Conservation (phyloP, 2,329 filamentous ascomycete genomes). For the Aspergillus spinulosporus region DNA sequence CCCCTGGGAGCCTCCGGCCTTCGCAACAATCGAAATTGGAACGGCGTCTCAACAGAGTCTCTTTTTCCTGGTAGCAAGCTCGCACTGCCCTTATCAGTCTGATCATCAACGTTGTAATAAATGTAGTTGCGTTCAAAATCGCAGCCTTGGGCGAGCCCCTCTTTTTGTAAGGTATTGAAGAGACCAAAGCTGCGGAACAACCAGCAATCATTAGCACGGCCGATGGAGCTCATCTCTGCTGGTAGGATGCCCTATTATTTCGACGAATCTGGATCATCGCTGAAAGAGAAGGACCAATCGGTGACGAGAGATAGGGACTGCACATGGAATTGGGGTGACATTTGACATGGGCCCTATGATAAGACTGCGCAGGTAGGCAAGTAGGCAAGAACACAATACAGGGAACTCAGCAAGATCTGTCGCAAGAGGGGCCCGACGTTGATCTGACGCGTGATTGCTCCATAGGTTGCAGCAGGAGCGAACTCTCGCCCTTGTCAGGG, state of each 20-base stretch:
- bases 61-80: neutral
- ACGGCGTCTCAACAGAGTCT: neutral
- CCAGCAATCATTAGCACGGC: neutral
- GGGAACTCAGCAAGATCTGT: neutral
- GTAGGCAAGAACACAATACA: neutral
- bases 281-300: slow-evolving; percentile 1
- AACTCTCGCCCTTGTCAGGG: neutral
- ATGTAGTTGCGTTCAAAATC: neutral
- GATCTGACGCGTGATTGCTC: neutral
- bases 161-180: neutral
- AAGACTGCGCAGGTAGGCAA: neutral
- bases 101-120: neutral
- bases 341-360: neutral
- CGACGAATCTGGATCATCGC: neutral
- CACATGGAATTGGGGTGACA: neutral
- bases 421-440: neutral
- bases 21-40: neutral
- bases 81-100: slow-evolving; percentile 1
- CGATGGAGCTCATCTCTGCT: neutral
- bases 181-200: neutral
- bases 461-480: neutral
- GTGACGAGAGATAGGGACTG: neutral
- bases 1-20: neutral
- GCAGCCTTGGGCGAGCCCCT: neutral
- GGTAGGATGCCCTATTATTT: neutral